Evolutionary conservation across 805 yeast species (phyloP), one percentile per base, ranked within the genome.

Genomic region (Kockiozyma suomiensis): DNA sequence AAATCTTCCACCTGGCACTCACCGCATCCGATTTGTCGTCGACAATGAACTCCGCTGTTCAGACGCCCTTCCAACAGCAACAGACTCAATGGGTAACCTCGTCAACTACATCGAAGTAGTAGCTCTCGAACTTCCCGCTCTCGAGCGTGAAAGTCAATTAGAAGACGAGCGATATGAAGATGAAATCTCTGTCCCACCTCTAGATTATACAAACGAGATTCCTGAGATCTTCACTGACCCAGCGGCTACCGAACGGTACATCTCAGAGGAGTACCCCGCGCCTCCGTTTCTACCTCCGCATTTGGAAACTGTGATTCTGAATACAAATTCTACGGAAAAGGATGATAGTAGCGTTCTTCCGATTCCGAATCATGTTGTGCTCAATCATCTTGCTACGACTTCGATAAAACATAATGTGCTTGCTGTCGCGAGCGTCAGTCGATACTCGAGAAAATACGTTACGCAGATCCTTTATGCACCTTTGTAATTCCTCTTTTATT

Each of bases 241-340:
- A 10, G 78, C 76, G 23, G 76, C 74, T 8, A 68, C 76, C 60
- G 79, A 76, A 61, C 66, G 70, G 50, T 72, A 73, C 58, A 70
- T 75, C 28, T 68, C 76, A 10, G 72, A 73, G 30, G 82, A 76
- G 56, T 74, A 75, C 55, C 74, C 92, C 54, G 90, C 96, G 32
- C 98, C 99, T 21, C 99, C 99, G 23, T 96, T 88, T 71, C 79
- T 94, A 51, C 99, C 99, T 7, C 99, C 99, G 8, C 99, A 93
- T 73, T 79, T 94, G 61, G 99, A 94, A 72, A 87, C 88, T 69
- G 98, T 94, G 57, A 91, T 94, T 56, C 80, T 93, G 70, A 93
- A 93, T 76, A 73, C 79, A 13, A 79, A 78, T 67, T 76, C 82
- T 68, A 90, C 86, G 67, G 82, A 79, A 67, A 91, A 88, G 69